These are phyloP conservation scores for Paraconiothyrium sp. DNA, from an alignment of 2,329 filamentous ascomycete species.

Conservation along the genomic window DNA sequence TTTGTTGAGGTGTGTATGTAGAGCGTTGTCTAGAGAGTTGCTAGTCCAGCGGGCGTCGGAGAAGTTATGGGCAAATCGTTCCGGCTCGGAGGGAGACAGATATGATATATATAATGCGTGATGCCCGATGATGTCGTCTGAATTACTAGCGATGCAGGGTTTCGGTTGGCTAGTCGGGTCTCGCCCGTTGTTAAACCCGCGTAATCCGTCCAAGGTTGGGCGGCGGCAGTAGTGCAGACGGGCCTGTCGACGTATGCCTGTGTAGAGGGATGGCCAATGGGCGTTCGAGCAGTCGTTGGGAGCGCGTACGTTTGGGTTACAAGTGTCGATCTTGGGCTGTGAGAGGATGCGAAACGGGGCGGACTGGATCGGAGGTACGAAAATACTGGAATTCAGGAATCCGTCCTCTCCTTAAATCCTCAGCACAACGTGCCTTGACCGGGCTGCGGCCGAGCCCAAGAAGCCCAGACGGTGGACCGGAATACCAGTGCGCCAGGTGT, in stretches of 20 bases:
- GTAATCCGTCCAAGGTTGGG: neutral
- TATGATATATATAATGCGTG: slow-evolving; percentile 37
- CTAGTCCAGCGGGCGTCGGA: slow-evolving; percentile 1
- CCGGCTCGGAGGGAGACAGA: slow-evolving; percentile 10
- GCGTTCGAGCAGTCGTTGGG: neutral
- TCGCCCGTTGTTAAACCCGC: slow-evolving; percentile 18
- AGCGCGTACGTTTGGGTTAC: slow-evolving; percentile 1
- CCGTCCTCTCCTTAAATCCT: neutral
- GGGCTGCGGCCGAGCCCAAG: slow-evolving; percentile 7
- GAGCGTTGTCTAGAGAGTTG: slow-evolving; percentile 2
- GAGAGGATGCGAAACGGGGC: neutral
- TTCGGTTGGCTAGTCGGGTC: slow-evolving; percentile 22
- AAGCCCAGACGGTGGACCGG: slow-evolving; percentile 12
- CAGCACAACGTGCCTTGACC: slow-evolving; percentile 6
- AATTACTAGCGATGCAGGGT: slow-evolving; percentile 37
- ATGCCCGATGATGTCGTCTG: slow-evolving; percentile 45
- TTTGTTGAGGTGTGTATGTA: neutral
- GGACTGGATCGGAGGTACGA: neutral
- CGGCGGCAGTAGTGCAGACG: neutral
- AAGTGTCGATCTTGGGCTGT: neutral
- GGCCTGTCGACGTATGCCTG: slow-evolving; percentile 8
- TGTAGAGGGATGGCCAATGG: neutral
- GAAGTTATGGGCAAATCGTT: slow-evolving; percentile 7
- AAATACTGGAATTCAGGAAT: neutral
- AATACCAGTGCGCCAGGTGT: slow-evolving; percentile 5